A percentile compares a stretch with the other conserved stretches of the same genome.
These are phyloP conservation scores for Hymenoscyphus repandus DNA, from an alignment of 2,329 filamentous ascomycete species.

Conservation along the genomic window DNA sequence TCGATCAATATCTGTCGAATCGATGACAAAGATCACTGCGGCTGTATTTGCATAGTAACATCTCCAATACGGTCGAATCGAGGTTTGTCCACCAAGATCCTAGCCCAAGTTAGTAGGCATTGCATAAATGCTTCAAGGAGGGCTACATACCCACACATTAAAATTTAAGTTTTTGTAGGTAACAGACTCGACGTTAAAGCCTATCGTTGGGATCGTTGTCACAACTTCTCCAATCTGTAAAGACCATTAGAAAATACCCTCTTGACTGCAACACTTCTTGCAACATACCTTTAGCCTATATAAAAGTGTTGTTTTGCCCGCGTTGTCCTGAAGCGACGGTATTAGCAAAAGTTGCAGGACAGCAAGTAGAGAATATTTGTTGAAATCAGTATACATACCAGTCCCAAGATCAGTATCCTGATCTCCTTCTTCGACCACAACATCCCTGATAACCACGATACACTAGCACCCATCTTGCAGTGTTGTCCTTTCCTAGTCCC, in stretches of 20 bases:
- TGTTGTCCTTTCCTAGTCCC: conserved; percentile 16
- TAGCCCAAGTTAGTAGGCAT: conserved; percentile 4
- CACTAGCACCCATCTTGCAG: conserved; percentile 55
- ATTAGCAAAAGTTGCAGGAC: conserved; percentile 7
- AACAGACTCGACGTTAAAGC: conserved; percentile 98
- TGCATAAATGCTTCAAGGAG: not conserved
- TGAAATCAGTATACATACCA: conserved; percentile 54
- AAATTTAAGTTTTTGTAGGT: conserved; percentile 98
- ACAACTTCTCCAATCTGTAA: conserved; percentile 92
- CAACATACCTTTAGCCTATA: conserved; percentile 82
- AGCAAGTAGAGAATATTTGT: not conserved
- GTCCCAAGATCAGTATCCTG: conserved; percentile 85
- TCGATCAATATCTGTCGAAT: conserved; percentile 95
- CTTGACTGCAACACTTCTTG: not conserved
- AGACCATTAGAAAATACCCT: conserved; percentile 10
- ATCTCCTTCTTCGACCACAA: conserved; percentile 97
- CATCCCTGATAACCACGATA: conserved; percentile 67
- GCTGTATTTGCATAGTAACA: conserved; percentile 99
- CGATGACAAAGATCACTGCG: conserved; percentile 97
- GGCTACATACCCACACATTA: conserved; percentile 81
- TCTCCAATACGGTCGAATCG: conserved; percentile 96
- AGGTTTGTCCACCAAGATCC: conserved; percentile 97
- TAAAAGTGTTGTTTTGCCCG: conserved; percentile 93
- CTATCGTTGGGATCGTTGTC: conserved; percentile 97
- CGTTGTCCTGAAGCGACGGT: conserved; percentile 68